Evolutionary conservation across 2,329 filamentous ascomycete genomes (phyloP), one percentile per base, ranked within the genome.

Genomic region (Ceratocystis papillata): DNA sequence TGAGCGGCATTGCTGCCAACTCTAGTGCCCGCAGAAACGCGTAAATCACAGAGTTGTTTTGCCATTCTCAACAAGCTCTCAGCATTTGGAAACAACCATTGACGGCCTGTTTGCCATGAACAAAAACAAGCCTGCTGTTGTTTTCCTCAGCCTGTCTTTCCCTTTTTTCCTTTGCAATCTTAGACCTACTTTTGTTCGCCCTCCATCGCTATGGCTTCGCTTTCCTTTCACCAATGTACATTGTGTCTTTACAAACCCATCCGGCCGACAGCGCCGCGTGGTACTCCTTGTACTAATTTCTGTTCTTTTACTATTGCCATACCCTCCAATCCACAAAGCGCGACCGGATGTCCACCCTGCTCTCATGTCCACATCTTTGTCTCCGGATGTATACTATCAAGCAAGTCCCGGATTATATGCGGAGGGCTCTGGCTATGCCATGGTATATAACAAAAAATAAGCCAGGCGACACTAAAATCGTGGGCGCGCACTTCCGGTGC

Each of bases 211-310:
- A 41, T 41, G 37, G 37, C 37, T 28, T 28, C 25, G 48, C 25
- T 15, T 62, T 45, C 33, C 20, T 25, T 33, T 62, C 60, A 33
- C 28, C 60, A 25, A 46, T 62, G 60, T 44, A 62, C 60, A 62
- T 62, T 62, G 60, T 59, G 55, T 59, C 55, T 37, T 30, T 59
- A 59, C 55, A 59, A 30, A 59, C 55, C 37, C 55, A 59, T 12
- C 28, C 15, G 55, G 17, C 20, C 28, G 55, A 37, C 55, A 59
- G n/a, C 28, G 17, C 55, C 28, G 33, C 8, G 28, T 17, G 55
- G 55, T 59, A 37, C 55, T 59, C 22, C 3, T 59, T 59, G 55
- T 59, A 59, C 55, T 59, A 59, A 59, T 59, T 28, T 12, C 53
- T 57, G 53, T 57, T 15, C n/a, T 46, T n/a, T n/a, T 25, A 12